phyloP scores from a whole-genome alignment of 371 early-diverging fungal genomes.

The Coelomomyces lativittatus region DNA sequence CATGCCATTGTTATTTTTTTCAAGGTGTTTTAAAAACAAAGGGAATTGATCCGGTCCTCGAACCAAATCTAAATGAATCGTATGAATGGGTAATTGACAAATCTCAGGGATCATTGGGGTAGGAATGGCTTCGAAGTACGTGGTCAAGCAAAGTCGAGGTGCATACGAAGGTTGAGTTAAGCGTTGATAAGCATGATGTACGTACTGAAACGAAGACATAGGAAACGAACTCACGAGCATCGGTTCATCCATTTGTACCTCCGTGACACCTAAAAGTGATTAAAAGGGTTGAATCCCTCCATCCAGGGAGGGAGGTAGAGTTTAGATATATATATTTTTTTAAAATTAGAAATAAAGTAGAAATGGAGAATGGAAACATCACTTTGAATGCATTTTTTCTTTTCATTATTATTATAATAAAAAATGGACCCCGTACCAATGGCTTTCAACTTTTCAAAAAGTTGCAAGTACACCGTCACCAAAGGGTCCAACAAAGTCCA shows the following conservation, averaged over 20 bases:
- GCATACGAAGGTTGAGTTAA: slow-evolving; percentile 47
- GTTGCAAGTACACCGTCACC: slow-evolving; percentile 56
- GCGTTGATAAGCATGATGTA: slow-evolving; percentile 27
- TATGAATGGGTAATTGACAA: slow-evolving; percentile 45
- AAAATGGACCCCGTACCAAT: too few species aligned
- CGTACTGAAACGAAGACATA: slow-evolving; percentile 45
- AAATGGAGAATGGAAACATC: too few species aligned
- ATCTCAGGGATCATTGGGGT: too few species aligned
- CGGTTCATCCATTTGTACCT: slow-evolving; percentile 88
- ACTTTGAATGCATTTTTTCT: too few species aligned
- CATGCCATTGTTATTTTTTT: slow-evolving; percentile 20
- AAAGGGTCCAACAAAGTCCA: slow-evolving; percentile 43
- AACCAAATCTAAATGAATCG: slow-evolving; percentile 74
- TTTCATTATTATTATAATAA: too few species aligned
- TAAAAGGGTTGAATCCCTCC: too few species aligned
- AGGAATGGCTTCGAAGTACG: slow-evolving; percentile 83
- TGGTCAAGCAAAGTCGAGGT: slow-evolving; percentile 63
- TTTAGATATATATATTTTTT: too few species aligned
- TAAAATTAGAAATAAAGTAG: too few species aligned
- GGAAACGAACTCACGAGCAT: slow-evolving; percentile 50
- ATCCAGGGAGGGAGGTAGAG: too few species aligned
- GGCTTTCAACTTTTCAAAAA: slow-evolving; percentile 51
- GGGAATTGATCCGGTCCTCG: slow-evolving; percentile 61
- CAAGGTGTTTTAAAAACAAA: too few species aligned
- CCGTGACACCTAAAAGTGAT: too few species aligned